These are phyloP conservation scores for Penicillium sp. DNA, from an alignment of 2,329 filamentous ascomycete genomes.

Conservation along the genomic window DNA sequence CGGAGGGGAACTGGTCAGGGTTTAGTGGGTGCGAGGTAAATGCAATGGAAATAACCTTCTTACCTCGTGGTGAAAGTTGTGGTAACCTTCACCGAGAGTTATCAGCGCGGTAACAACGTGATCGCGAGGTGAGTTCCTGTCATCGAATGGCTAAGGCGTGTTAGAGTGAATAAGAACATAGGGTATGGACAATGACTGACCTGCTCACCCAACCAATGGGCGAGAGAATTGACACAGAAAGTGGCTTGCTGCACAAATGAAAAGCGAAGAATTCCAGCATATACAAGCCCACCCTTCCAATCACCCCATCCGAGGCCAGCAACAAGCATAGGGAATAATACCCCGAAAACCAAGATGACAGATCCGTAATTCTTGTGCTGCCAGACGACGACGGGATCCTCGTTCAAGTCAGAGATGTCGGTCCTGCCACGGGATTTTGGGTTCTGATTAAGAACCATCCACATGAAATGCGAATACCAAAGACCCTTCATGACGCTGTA, in stretches of 20 bases:
- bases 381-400: constrained; percentile 77
- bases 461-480: constrained; percentile 75
- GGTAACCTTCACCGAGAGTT: constrained; percentile 80
- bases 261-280: constrained; percentile 75
- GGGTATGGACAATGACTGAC: neutral
- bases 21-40: neutral
- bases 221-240: constrained; percentile 85
- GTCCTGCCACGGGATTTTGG: constrained; percentile 78
- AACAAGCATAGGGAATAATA: constrained; percentile 70
- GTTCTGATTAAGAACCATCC: constrained; percentile 81
- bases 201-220: constrained; percentile 84
- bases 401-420: constrained; percentile 81
- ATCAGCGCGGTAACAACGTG: constrained; percentile 78
- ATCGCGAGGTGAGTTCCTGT: constrained; percentile 81
- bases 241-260: constrained; percentile 85
- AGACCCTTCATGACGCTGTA: constrained; percentile 86
- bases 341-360: constrained; percentile 69
- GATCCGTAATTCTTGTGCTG: constrained; percentile 81
- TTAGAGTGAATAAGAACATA: neutral
- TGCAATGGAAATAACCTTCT: neutral
- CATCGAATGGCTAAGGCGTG: constrained; percentile 64
- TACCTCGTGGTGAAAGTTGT: constrained; percentile 83
- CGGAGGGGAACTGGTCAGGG: constrained; percentile 64
- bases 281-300: constrained; percentile 74
- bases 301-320: constrained; percentile 75